Evolutionary conservation across 129 eudicot genomes (phyloP).

Genomic region (Lactuca sativa): DNA sequence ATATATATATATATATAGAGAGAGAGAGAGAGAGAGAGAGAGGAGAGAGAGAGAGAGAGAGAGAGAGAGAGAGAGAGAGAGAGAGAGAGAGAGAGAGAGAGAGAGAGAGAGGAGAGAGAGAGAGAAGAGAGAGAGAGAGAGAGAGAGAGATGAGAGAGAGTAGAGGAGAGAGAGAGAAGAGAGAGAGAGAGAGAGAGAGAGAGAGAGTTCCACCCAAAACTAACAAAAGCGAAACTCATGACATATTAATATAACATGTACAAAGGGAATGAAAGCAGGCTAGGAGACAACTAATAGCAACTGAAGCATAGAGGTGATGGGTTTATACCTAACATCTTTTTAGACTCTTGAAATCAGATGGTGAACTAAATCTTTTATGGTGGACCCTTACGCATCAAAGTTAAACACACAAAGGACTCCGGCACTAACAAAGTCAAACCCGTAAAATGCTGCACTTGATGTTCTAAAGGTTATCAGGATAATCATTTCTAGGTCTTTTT

Average conservation of each 20-base stretch:
- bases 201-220: slow-evolving; percentile 26
- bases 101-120: background rate
- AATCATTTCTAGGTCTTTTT: slow-evolving; percentile 27
- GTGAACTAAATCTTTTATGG: slow-evolving; percentile 28
- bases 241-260: slow-evolving; percentile 23
- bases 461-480: slow-evolving; percentile 25
- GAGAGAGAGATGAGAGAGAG: slow-evolving; percentile 4
- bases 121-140: background rate
- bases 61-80: too few species aligned
- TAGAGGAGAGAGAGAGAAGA: background rate
- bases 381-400: slow-evolving; percentile 36
- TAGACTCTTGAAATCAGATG: slow-evolving; percentile 27
- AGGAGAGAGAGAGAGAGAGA: too few species aligned
- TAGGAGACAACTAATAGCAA: slow-evolving; percentile 25
- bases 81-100: background rate
- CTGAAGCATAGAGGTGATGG: slow-evolving; percentile 31
- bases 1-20: too few species aligned
- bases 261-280: slow-evolving; percentile 30
- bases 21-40: too few species aligned
- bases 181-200: background rate
- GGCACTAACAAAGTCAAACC: slow-evolving; percentile 33
- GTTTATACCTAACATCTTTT: slow-evolving; percentile 36
- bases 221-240: background rate
- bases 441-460: slow-evolving; percentile 31
- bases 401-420: slow-evolving; percentile 23